Evolutionary conservation across 176 grass and related monocot species (phyloP).

Genomic region (Hordeum vulgare): DNA sequence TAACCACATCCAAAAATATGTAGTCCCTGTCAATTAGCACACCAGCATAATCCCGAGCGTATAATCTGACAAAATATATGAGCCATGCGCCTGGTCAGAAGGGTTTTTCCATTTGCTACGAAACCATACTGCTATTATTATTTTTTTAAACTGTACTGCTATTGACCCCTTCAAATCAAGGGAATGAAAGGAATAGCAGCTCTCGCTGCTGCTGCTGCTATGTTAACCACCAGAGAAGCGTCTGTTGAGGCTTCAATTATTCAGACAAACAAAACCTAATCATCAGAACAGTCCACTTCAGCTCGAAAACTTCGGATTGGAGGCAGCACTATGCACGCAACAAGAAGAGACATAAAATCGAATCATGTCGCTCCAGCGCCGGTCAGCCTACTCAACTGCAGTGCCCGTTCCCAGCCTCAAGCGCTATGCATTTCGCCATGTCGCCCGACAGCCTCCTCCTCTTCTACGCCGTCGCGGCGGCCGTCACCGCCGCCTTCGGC

Average conservation of each 20-base stretch:
- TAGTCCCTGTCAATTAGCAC: neutral
- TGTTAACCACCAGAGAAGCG: neutral
- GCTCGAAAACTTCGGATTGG: neutral
- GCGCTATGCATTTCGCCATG: constrained; percentile 1
- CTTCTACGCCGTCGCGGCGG: constrained; percentile 21
- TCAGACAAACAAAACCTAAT: neutral
- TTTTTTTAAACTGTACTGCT: neutral
- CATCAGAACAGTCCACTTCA: constrained; percentile 9
- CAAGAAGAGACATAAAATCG: neutral
- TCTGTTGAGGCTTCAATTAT: neutral
- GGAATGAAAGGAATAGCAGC: neutral
- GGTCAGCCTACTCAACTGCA: neutral
- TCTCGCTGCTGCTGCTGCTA: neutral
- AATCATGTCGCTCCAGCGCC: neutral
- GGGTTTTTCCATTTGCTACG: neutral
- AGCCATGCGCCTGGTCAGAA: neutral
- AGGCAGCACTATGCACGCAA: constrained; percentile 3
- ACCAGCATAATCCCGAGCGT: neutral
- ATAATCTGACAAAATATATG: neutral
- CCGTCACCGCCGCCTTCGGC: neutral
- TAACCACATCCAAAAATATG: neutral
- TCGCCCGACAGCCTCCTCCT: constrained; percentile 34
- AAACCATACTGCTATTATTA: too few relatives aligned
- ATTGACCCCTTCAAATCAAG: neutral
- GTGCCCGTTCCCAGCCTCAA: neutral